phyloP scores from a whole-genome alignment of 208 protist species.

The Trypanosoma conorhini region DNA sequence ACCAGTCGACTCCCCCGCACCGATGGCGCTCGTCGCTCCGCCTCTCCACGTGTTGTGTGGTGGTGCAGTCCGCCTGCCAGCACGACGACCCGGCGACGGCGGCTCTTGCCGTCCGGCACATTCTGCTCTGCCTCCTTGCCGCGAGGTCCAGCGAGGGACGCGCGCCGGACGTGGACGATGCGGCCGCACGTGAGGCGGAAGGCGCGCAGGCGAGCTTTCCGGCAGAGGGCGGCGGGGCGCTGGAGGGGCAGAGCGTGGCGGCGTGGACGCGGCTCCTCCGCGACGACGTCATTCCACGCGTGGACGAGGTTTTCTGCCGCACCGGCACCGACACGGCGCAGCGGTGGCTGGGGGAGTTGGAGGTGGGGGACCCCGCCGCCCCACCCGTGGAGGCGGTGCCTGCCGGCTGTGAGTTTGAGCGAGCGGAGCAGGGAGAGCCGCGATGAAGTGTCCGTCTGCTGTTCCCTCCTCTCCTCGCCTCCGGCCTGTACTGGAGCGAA shows the following conservation, averaged over 20 bases:
- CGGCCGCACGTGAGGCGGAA: background rate
- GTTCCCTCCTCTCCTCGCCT: background rate
- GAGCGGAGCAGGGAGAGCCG: background rate
- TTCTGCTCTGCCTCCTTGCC: conserved; percentile 23
- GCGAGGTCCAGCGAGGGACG: background rate
- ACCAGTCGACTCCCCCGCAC: background rate
- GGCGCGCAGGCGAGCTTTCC: background rate
- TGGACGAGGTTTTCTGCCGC: conserved; percentile 27
- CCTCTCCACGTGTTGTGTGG: conserved; percentile 15
- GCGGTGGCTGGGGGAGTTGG: conserved; percentile 25
- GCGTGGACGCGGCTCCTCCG: conserved; percentile 31
- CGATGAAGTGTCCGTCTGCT: background rate
- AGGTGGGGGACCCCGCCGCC: background rate
- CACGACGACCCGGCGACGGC: conserved; percentile 20
- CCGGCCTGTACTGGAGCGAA: too few relatives aligned
- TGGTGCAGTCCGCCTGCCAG: conserved; percentile 23
- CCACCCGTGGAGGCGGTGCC: background rate
- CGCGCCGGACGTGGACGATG: background rate
- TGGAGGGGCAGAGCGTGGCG: conserved; percentile 25
- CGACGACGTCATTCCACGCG: conserved; percentile 27
- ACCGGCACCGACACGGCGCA: conserved; percentile 28
- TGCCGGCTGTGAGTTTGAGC: background rate
- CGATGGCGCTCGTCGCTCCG: conserved; percentile 7
- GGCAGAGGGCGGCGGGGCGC: conserved; percentile 2
- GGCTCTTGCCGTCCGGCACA: conserved; percentile 21